These are phyloP conservation scores for Penicillium psychrofluorescens DNA, from an alignment of 495 filamentous ascomycete genomes.

Conservation along the genomic window DNA sequence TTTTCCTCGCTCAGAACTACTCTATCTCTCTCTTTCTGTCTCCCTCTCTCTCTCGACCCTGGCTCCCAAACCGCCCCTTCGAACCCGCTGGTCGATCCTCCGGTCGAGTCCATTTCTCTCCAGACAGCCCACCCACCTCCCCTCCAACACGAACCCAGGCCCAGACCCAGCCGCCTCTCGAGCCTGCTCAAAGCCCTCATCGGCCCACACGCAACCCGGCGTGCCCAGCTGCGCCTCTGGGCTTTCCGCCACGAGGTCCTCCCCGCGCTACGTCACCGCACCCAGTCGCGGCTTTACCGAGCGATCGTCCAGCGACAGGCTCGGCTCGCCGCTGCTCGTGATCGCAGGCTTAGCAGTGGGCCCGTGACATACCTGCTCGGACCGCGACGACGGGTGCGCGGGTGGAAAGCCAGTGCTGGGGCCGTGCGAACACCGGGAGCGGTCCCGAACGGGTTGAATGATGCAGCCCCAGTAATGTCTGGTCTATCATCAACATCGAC, in stretches of 20 bases:
- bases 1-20: not conserved
- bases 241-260: constrained; percentile 67
- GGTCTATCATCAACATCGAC: constrained; percentile 8
- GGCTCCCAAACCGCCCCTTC: constrained; percentile 32
- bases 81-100: constrained; percentile 17
- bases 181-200: constrained; percentile 39
- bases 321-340: constrained; percentile 31
- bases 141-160: constrained; percentile 8
- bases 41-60: constrained; percentile 15
- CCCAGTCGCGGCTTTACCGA: constrained; percentile 68
- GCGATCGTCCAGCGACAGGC: constrained; percentile 61
- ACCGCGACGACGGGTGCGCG: constrained; percentile 37
- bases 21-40: not conserved
- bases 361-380: constrained; percentile 45
- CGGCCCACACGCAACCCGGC: constrained; percentile 49
- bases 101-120: constrained; percentile 10
- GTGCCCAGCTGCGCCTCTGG: constrained; percentile 54
- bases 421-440: constrained; percentile 5
- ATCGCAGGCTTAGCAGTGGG: constrained; percentile 21
- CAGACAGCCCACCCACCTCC: constrained; percentile 13
- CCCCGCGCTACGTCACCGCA: constrained; percentile 56
- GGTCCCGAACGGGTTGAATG: constrained; percentile 15
- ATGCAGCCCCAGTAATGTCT: not conserved
- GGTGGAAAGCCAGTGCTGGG: constrained; percentile 3
- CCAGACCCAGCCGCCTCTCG: constrained; percentile 18